phyloP scores from a whole-genome alignment of 2,329 filamentous ascomycete species.

The Teratosphaeria viscida region DNA sequence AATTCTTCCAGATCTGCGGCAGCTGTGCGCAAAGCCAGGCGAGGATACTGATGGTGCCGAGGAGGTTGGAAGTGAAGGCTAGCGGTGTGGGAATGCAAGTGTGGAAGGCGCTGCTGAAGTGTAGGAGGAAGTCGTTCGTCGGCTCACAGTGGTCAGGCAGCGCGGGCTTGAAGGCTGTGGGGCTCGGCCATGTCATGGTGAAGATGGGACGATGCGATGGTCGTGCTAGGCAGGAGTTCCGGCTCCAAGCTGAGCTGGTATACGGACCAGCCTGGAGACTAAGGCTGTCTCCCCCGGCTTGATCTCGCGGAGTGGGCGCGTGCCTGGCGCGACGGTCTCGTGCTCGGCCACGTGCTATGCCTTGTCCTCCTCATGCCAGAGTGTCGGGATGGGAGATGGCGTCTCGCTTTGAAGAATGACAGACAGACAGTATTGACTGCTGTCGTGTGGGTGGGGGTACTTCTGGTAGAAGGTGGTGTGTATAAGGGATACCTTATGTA shows the following conservation, averaged over 20 bases:
- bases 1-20: constrained; percentile 61
- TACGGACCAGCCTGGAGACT: neutral
- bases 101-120: constrained; percentile 49
- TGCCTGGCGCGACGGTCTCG: neutral
- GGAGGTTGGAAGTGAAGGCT: constrained; percentile 49
- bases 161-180: constrained; percentile 22
- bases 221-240: neutral
- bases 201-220: neutral
- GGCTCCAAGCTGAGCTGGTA: neutral
- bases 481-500: neutral
- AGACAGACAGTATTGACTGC: neutral
- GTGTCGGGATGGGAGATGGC: neutral
- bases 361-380: neutral
- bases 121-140: constrained; percentile 45
- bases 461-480: neutral
- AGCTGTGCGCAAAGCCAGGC: constrained; percentile 61
- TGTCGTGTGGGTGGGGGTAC: neutral
- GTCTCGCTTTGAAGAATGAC: neutral
- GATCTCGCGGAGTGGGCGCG: neutral
- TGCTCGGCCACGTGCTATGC: neutral
- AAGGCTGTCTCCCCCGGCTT: neutral
- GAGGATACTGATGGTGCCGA: constrained; percentile 53
- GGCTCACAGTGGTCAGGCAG: constrained; percentile 53
- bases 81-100: constrained; percentile 54
- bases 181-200: constrained; percentile 20